phyloP scores from a whole-genome alignment of 2,329 filamentous ascomycete genomes.

The Exophiala lecanii-corni region DNA sequence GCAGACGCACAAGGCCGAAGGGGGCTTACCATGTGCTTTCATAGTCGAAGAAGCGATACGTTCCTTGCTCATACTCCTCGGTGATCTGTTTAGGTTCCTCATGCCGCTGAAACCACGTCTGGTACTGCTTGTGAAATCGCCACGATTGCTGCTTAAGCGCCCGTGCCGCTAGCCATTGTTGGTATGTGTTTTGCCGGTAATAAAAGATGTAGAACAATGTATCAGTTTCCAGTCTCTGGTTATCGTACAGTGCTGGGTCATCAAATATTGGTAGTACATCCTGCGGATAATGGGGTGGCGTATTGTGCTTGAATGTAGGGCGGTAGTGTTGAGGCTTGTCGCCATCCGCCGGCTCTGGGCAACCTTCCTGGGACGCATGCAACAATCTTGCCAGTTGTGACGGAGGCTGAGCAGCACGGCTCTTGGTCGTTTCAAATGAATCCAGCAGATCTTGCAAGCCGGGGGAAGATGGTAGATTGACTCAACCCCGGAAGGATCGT shows the following conservation, averaged over 20 bases:
- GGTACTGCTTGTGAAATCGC: slow-evolving; percentile 99
- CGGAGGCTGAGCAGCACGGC: slow-evolving; percentile 57
- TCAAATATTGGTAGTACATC: slow-evolving; percentile 90
- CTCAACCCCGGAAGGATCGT: slow-evolving; percentile 57
- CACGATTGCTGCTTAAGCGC: slow-evolving; percentile 98
- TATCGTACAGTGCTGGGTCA: slow-evolving; percentile 76
- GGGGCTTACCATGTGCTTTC: slow-evolving; percentile 83
- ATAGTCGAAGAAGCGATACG: slow-evolving; percentile 98
- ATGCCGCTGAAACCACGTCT: slow-evolving; percentile 98
- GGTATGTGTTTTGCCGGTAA: slow-evolving; percentile 93
- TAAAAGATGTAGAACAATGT: slow-evolving; percentile 99
- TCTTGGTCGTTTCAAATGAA: slow-evolving; percentile 80
- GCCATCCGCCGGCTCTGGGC: slow-evolving; percentile 71
- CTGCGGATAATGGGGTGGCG: slow-evolving; percentile 80
- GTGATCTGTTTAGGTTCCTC: slow-evolving; percentile 98
- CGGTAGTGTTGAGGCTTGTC: slow-evolving; percentile 80
- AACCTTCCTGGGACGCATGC: slow-evolving; percentile 65
- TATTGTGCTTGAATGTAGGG: slow-evolving; percentile 74
- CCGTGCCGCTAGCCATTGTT: slow-evolving; percentile 92
- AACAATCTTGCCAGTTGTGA: slow-evolving; percentile 70
- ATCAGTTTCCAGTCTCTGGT: slow-evolving; percentile 79
- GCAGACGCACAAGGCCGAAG: slow-evolving; percentile 17
- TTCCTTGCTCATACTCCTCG: slow-evolving; percentile 97
- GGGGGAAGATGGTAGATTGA: slow-evolving; percentile 90
- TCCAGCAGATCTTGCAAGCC: slow-evolving; percentile 86